These are phyloP conservation scores for Cadophora sp. DNA, from an alignment of 2,329 filamentous ascomycete species.

Conservation along the genomic window DNA sequence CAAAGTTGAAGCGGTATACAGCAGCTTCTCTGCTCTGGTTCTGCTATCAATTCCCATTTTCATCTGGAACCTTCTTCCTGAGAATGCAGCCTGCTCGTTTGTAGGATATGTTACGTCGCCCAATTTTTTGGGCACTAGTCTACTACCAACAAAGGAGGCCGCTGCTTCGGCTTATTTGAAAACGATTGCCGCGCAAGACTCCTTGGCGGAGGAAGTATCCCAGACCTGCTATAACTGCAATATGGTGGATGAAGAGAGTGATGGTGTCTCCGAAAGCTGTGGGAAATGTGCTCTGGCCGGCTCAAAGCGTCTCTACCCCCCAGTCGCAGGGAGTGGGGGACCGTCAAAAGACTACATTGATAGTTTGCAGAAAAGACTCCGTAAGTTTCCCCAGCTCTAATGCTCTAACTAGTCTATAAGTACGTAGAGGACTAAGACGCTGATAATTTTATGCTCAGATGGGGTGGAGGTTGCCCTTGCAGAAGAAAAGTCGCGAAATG, in stretches of 20 bases:
- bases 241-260: not conserved
- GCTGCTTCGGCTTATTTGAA: not conserved
- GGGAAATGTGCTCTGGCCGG: not conserved
- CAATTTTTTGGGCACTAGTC: slow-evolving; percentile 6
- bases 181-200: not conserved
- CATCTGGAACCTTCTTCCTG: slow-evolving; percentile 65
- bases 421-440: not conserved
- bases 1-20: slow-evolving; percentile 67
- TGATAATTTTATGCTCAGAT: not conserved
- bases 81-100: slow-evolving; percentile 63
- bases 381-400: not conserved
- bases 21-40: slow-evolving; percentile 64
- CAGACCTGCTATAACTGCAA: not conserved
- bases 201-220: not conserved
- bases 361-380: not conserved
- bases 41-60: slow-evolving; percentile 64
- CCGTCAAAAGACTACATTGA: slow-evolving; percentile 6
- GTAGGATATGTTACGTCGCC: slow-evolving; percentile 58
- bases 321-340: not conserved
- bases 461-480: not conserved
- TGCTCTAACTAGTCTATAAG: not conserved
- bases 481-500: not conserved
- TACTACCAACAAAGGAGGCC: not conserved
- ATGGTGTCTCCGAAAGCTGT: not conserved
- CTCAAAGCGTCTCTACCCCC: not conserved